These are phyloP conservation scores for Talaromyces nanjingensis DNA, from an alignment of 495 filamentous ascomycete genomes.

Conservation along the genomic window DNA sequence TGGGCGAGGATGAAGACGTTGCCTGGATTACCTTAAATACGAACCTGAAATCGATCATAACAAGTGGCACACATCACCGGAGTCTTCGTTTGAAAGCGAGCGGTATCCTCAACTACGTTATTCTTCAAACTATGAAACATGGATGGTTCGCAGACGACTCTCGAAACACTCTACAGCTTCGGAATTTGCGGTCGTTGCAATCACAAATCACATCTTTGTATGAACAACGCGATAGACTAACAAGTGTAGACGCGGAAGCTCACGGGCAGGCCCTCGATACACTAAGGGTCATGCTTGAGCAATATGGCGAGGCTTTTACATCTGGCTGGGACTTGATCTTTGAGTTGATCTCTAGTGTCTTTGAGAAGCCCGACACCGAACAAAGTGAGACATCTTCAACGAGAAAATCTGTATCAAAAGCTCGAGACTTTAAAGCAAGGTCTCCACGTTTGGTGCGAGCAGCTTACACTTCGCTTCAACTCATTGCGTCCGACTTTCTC, in stretches of 20 bases:
- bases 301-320: constrained; percentile 75
- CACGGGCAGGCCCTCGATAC: constrained; percentile 77
- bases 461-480: constrained; percentile 80
- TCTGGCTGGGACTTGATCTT: constrained; percentile 83
- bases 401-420: constrained; percentile 15
- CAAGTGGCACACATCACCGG: constrained; percentile 43
- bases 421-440: constrained; percentile 37
- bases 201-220: constrained; percentile 48
- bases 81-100: constrained; percentile 65
- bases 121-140: constrained; percentile 45
- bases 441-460: constrained; percentile 72
- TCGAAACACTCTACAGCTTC: constrained; percentile 53
- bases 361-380: constrained; percentile 37
- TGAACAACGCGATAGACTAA: constrained; percentile 16
- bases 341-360: constrained; percentile 77
- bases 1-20: constrained; percentile 48
- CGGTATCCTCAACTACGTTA: constrained; percentile 64
- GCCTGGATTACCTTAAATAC: constrained; percentile 71
- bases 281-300: constrained; percentile 74
- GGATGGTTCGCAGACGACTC: constrained; percentile 21
- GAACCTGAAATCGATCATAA: constrained; percentile 61
- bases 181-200: constrained; percentile 64
- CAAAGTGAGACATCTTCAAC: constrained; percentile 12
- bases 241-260: constrained; percentile 62
- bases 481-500: constrained; percentile 92